Evolutionary conservation across 169 alveolate genomes (phyloP).

Genomic region (Theileria annulata): DNA sequence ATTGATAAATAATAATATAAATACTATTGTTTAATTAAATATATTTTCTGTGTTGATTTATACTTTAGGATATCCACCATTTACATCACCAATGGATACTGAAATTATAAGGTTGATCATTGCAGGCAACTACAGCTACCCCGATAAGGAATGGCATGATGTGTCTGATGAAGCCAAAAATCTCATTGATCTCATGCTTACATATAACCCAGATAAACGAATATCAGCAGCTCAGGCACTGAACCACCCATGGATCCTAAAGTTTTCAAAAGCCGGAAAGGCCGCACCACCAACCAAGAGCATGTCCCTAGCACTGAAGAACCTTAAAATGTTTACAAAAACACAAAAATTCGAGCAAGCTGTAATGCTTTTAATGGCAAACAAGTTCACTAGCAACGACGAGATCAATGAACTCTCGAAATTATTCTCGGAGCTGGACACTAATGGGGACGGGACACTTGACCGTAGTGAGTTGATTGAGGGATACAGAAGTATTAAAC

Average conservation of each 20-base stretch:
- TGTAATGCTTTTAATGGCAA: constrained; percentile 82
- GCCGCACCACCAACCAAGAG: background rate
- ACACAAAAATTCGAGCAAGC: constrained; percentile 87
- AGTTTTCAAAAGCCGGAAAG: constrained; percentile 35
- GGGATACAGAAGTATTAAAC: constrained; percentile 75
- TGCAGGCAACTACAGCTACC: constrained; percentile 83
- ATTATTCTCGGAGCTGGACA: constrained; percentile 86
- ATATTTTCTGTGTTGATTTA: constrained; percentile 47
- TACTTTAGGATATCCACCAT: constrained; percentile 85
- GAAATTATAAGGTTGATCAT: constrained; percentile 86
- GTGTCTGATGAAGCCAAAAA: constrained; percentile 90
- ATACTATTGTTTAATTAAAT: constrained; percentile 5
- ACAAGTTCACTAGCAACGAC: constrained; percentile 83
- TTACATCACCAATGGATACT: constrained; percentile 88
- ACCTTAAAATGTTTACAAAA: constrained; percentile 28
- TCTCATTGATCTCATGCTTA: constrained; percentile 85
- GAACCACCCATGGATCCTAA: constrained; percentile 87
- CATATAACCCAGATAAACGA: constrained; percentile 85
- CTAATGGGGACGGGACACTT: constrained; percentile 87
- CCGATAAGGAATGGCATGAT: constrained; percentile 75
- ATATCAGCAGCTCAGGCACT: constrained; percentile 89
- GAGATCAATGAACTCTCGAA: constrained; percentile 85
- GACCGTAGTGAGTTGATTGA: constrained; percentile 81
- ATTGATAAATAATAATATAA: background rate
- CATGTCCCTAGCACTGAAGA: constrained; percentile 7